Conservation (phyloP, 1,139 yeast genomes). For the Saccharomyces hybrid region DNA sequence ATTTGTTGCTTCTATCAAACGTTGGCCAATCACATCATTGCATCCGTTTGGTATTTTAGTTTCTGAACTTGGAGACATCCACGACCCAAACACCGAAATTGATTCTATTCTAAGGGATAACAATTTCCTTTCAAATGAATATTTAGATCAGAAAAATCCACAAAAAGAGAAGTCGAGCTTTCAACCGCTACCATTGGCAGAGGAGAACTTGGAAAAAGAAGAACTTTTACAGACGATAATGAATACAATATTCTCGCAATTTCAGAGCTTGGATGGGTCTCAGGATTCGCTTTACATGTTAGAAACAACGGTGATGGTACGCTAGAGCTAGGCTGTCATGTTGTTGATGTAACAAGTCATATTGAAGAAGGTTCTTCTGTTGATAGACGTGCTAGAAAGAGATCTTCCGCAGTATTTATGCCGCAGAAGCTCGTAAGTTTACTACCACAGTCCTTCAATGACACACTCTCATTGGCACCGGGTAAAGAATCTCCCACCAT, state of each 20-base stretch:
- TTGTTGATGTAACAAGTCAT: conserved; percentile 68
- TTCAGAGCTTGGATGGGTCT: conserved; percentile 47
- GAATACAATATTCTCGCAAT: conserved; percentile 48
- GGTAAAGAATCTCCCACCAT: conserved; percentile 58
- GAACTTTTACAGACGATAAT: conserved; percentile 53
- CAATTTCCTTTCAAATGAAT: conserved; percentile 83
- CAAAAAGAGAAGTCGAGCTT: conserved; percentile 28
- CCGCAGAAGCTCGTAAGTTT: conserved; percentile 71
- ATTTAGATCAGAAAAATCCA: conserved; percentile 44
- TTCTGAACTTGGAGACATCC: conserved; percentile 76
- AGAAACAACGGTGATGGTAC: conserved; percentile 44
- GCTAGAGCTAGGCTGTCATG: conserved; percentile 61
- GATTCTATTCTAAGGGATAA: conserved; percentile 89
- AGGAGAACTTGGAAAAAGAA: conserved; percentile 41
- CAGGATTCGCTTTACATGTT: conserved; percentile 77
- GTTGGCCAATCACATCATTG: conserved; percentile 98
- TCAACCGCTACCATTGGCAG: conserved; percentile 23
- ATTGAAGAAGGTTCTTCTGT: conserved; percentile 64
- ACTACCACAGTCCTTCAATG: conserved; percentile 60
- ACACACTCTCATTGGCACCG: conserved; percentile 54
- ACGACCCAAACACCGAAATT: conserved; percentile 70
- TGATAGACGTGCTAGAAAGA: conserved; percentile 84
- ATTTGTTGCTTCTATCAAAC: conserved; percentile 89
- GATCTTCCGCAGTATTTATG: conserved; percentile 82
- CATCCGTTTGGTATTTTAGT: conserved; percentile 96